Evolutionary conservation across 2,329 filamentous ascomycete species (phyloP).

Genomic region (Trichoderma sp.): DNA sequence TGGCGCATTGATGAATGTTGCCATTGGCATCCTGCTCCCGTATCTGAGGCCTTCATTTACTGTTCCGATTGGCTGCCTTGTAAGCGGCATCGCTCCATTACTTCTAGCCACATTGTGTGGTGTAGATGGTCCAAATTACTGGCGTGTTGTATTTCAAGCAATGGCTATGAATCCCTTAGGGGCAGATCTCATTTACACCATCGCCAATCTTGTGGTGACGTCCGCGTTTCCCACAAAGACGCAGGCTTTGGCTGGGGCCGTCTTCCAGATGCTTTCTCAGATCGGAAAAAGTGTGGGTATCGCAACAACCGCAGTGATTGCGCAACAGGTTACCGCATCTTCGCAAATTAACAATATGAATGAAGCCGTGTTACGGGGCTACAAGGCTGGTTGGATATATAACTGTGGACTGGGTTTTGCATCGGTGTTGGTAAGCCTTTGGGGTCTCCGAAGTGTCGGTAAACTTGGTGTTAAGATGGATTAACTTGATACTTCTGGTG

Average conservation of each 20-base stretch:
- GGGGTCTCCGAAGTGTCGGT: neutral
- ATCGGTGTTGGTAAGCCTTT: neutral
- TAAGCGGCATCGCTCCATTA: neutral
- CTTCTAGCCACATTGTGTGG: neutral
- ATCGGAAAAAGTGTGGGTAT: conserved; percentile 5
- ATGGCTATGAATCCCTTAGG: conserved; percentile 1
- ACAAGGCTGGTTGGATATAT: neutral
- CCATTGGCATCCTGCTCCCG: neutral
- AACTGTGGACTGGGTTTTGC: neutral
- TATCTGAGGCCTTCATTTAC: neutral
- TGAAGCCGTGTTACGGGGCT: neutral
- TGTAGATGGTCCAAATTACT: neutral
- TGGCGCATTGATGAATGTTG: neutral
- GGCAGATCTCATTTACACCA: neutral
- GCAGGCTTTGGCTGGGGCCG: neutral
- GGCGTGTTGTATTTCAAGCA: neutral
- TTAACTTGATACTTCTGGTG: neutral
- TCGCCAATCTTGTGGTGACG: conserved; percentile 3
- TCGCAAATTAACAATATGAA: neutral
- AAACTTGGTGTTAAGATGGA: neutral
- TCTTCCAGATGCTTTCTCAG: conserved; percentile 6
- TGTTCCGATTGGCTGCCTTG: neutral
- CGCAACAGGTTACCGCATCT: neutral
- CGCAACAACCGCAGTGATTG: conserved; percentile 12
- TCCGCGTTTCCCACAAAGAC: neutral